These are phyloP conservation scores for Medicago ruthenica DNA, from an alignment of 306 rosid genomes.

Conservation along the genomic window DNA sequence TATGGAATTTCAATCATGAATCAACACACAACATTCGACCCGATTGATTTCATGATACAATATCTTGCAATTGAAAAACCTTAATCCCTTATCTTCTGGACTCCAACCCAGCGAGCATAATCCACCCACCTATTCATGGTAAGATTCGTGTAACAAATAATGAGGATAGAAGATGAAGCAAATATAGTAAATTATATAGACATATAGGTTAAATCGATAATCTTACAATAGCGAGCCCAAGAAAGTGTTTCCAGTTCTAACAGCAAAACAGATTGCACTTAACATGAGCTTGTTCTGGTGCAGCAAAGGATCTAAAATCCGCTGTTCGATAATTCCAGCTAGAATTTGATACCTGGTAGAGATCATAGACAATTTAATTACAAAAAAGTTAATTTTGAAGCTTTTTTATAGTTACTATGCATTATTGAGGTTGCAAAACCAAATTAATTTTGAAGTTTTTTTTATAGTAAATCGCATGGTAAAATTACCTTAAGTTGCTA, in stretches of 20 bases:
- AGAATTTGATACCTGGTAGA: conserved; percentile 72
- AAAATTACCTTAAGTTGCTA: conserved; percentile 80
- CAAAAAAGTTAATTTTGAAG: conserved; percentile 1
- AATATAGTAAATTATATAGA: not conserved
- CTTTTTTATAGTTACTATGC: not conserved
- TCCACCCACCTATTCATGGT: conserved; percentile 80
- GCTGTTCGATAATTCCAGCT: conserved; percentile 83
- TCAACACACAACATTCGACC: conserved; percentile 38
- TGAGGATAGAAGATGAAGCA: not conserved
- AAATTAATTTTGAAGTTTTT: conserved; percentile 1
- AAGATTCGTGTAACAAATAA: conserved; percentile 21
- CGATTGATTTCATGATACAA: conserved; percentile 17
- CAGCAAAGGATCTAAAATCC: conserved; percentile 76
- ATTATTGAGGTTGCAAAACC: conserved; percentile 7
- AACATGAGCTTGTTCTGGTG: conserved; percentile 76
- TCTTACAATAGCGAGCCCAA: conserved; percentile 85
- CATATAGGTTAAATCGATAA: conserved; percentile 13
- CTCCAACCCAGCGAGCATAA: conserved; percentile 91
- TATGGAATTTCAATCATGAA: conserved; percentile 38
- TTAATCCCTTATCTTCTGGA: conserved; percentile 68
- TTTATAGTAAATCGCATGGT: not conserved
- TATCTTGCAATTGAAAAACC: conserved; percentile 21
- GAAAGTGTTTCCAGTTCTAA: conserved; percentile 89
- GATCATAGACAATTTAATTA: conserved; percentile 30
- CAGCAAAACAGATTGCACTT: conserved; percentile 73